Evolutionary conservation across 1,284 basidiomycete genomes (phyloP), one percentile per base, ranked within the genome.

Genomic region (Hypsizygus ulmarius): DNA sequence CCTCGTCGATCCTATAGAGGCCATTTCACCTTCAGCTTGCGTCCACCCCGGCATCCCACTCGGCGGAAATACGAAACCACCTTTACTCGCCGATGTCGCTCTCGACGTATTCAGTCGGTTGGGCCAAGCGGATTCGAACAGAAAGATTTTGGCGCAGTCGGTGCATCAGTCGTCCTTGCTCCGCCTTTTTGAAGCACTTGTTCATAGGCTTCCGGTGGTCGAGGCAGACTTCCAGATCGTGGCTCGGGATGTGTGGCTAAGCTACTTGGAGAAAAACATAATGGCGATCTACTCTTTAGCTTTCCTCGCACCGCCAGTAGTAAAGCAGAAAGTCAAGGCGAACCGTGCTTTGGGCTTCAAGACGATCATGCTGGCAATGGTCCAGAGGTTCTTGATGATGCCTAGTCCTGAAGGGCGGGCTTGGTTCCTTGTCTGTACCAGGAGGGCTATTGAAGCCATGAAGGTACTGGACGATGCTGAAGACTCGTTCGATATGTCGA

Each of bases 221-320:
- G 83, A 89, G 50, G 67, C 75, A 28, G 93, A 97, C 65, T 91
- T 91, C 59, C 77, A 82, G 53, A 68, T 92, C 52, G 68, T 83
- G 59, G 70, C 73, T 40, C 70, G 86, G 54, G 82, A 87, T 42
- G 65, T 75, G 15, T 90, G 90, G 79, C 68, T 95, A 37, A 81
- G 83, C 34, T 90, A 92, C 64, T 69, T 88, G 54, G 92, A 96
- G 70, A 85, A 89, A 51, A 70, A 81, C 36, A 75, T 88, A 15
- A 81, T 95, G 73, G 81, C 81, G 12, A 77, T 97, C 33, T 97
- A 97, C 71, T 86, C 87, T 29, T 71, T 98, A 50, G 83, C 87
- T 6, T 97, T 94, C 74, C 73, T 96, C 39, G 81, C 93, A 3
- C 79, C 92, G 1, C 82, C 84, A 1, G 68, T 75, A 27, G 64